Percentiles rank a stretch among this genome's conserved stretches.
phyloP scores from a whole-genome alignment of 2,329 filamentous ascomycete genomes.

The Nemania diffusa region DNA sequence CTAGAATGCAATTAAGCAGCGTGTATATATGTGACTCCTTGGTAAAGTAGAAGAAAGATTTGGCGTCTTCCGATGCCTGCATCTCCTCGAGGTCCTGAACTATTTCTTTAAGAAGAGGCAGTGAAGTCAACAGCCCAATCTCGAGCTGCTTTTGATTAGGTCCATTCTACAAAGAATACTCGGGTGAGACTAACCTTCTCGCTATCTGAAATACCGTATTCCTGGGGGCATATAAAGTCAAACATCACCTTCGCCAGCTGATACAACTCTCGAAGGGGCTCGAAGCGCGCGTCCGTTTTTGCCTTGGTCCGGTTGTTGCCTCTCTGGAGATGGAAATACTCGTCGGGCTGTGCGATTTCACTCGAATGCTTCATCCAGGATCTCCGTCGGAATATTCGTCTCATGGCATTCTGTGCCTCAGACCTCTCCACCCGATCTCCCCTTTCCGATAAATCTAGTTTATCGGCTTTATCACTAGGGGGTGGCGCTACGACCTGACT shows the following conservation, averaged over 20 bases:
- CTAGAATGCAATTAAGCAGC: conserved; percentile 94
- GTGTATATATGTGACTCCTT: conserved; percentile 99
- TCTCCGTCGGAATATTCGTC: conserved; percentile 67
- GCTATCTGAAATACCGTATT: conserved; percentile 94
- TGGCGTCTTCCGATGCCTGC: conserved; percentile 92
- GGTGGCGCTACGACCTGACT: conserved; percentile 47
- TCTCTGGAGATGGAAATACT: conserved; percentile 92
- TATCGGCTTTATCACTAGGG: conserved; percentile 44
- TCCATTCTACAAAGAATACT: conserved; percentile 4
- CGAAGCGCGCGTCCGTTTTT: conserved; percentile 85
- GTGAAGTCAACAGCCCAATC: conserved; percentile 91
- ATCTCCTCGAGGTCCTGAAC: conserved; percentile 97
- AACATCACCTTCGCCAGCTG: conserved; percentile 94
- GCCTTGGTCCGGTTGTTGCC: conserved; percentile 78
- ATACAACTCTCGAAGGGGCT: conserved; percentile 92
- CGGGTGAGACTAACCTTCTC: conserved; percentile 71
- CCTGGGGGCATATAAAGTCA: conserved; percentile 97
- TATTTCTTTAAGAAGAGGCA: conserved; percentile 95
- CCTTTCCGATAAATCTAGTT: conserved; percentile 41
- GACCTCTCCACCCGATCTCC: conserved; percentile 46
- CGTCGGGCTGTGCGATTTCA: conserved; percentile 69
- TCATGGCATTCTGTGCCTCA: conserved; percentile 53
- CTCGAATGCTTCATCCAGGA: conserved; percentile 67
- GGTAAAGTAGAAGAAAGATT: conserved; percentile 98
- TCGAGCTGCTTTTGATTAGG: conserved; percentile 68